Percentiles rank a stretch among this genome's conserved stretches.
These are phyloP conservation scores for Blastobotrys arbuscula DNA, from an alignment of 1,139 yeast species.

Conservation along the genomic window DNA sequence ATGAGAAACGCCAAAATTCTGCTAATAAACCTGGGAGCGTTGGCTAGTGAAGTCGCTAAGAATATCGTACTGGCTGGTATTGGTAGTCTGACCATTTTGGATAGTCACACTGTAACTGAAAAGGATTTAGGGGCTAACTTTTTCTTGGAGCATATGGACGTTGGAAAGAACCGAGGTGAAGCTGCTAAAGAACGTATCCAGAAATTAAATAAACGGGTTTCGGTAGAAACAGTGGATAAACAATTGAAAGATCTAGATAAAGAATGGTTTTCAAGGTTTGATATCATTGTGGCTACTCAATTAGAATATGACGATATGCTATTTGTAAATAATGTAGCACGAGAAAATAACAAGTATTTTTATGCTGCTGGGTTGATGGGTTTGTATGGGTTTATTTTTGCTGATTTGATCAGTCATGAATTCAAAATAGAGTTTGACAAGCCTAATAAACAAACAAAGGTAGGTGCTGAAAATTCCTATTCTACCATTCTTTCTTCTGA, in stretches of 20 bases:
- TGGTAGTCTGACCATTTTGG: constrained; percentile 69
- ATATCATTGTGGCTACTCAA: constrained; percentile 73
- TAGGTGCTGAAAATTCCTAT: constrained; percentile 46
- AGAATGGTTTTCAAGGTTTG: constrained; percentile 53
- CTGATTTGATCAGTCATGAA: constrained; percentile 66
- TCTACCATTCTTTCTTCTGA: constrained; percentile 50
- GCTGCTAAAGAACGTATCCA: constrained; percentile 51
- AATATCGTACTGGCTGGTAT: constrained; percentile 86
- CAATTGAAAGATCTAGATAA: constrained; percentile 33
- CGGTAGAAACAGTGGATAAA: constrained; percentile 37
- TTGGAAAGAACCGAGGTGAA: constrained; percentile 44
- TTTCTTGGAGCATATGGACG: constrained; percentile 48
- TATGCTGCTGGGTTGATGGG: constrained; percentile 73
- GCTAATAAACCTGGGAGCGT: constrained; percentile 60
- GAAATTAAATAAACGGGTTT: constrained; percentile 75
- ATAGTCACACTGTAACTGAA: constrained; percentile 48
- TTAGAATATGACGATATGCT: constrained; percentile 39
- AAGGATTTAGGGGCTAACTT: constrained; percentile 75
- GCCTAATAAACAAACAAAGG: constrained; percentile 41
- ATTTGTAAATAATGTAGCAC: constrained; percentile 45
- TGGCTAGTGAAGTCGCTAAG: constrained; percentile 76
- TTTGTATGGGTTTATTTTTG: constrained; percentile 72
- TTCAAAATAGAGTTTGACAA: constrained; percentile 48
- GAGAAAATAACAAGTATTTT: constrained; percentile 55
- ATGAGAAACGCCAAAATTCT: constrained; percentile 70